Evolutionary conservation across 805 yeast species (phyloP), one percentile per base, ranked within the genome.

Genomic region (Saturnispora halmiae): DNA sequence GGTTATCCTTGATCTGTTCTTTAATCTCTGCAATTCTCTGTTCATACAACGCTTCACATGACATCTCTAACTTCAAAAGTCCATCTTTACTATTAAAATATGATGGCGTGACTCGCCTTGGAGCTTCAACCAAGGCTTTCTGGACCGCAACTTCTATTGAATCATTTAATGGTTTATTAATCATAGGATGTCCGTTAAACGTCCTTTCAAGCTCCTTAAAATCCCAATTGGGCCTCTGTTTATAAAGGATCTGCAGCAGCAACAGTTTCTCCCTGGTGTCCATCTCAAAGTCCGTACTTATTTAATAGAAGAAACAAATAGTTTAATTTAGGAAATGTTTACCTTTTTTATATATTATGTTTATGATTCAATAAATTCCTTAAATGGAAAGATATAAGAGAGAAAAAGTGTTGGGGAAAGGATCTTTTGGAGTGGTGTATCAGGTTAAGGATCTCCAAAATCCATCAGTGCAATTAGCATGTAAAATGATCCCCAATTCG

Each of bases 361-460:
- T 32, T 26, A 19, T 18, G 16, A 26, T 21, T 9, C 26, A 15
- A 14, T 20, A 6, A 9, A 13, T 5, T 14, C 22, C 14, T 6
- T 9, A 14, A 31, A 39, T 39, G 42, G 42, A 39, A 19, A 30
- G 33, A 21, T 39, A 26, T 19, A 39, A 34, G 28, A 32, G 31
- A n/a, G 32, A 39, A 13, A 27, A 33, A 11, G 19, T 66, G 1
- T 65, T 85, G 9, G 95, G 95, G 0, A 73, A 71, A 37, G 95
- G 95, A 6, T 77, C 88, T 32, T 85, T 85, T 64, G 95, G 95
- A 0, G 76, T 75, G 39, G 95, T 86, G 2, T 63, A 82, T 6
- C 66, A 72, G 42, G 80, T 87, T 45, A 56, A 61, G 18, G 95
- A 86, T 60, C 82, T 80, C 53, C 31, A 44, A 19, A 28, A 19